Base-by-base conservation (phyloP, 208 protist species). In the Trypanosoma lewisi region DNA sequence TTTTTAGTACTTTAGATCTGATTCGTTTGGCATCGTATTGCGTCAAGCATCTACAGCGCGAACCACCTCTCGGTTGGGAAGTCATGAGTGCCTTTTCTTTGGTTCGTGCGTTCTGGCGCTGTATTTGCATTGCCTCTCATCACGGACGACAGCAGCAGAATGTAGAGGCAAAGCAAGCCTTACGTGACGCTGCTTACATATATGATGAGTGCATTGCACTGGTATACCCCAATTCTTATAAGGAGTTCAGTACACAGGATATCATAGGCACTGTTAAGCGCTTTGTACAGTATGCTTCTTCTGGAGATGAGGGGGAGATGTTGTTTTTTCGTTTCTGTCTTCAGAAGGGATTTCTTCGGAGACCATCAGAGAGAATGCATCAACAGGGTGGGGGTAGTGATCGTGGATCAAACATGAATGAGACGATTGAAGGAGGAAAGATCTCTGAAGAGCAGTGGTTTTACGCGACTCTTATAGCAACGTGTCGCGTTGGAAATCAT, bases 261-360 rank as follows among this genome's bases (percentile, higher is more conserved):
- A 27, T 25, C 33, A 57, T 82, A 30, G 48, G 64, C 36, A 64
- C 63, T n/a, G 61, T 73, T 14, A 47, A 51, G 49, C 72, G 80
- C 3, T 41, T 78, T 39, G 66, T 86, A 33, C 44, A 59, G 25
- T 93, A 93, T 75, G 86, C 84, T 63, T 61, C 63, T 11, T 75
- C 70, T 50, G 78, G 71, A 28, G 86, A 93, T 52, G 77, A 84
- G 34, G 87, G 83, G 17, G 81, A 93, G 53, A 87, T 90, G 70
- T 58, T 83, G 53, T 89, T 91, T 39, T 84, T 77, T 53, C 70
- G 73, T 17, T 67, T 78, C 17, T 93, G 81, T 57, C 51, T 65
- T 51, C 63, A 74, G 27, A 30, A 69, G 5, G 28, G 62, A 34
- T 66, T 90, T 19, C 56, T 85, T 28, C 55, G 50, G 5, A 33